Evolutionary conservation across 331 rosid genomes (phyloP), one percentile per base, ranked within the genome.

Genomic region (Quercus tomentella): DNA sequence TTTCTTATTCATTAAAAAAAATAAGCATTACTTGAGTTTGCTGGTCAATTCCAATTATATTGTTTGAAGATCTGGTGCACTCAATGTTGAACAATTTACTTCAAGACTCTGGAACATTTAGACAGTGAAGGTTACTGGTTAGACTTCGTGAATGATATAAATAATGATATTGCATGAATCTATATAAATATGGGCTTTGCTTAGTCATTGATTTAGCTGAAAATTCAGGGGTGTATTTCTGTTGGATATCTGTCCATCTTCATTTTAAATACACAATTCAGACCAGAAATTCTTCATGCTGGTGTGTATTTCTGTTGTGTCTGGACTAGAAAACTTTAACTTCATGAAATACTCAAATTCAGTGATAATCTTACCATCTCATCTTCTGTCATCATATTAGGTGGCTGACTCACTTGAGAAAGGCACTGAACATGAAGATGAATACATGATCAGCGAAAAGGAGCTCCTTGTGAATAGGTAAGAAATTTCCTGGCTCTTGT

Each of bases 401-500:
- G 96, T 89, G 76, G 99, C 99, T 43, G 99, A 95, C 82, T 95
- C 99, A 23, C 96, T 95, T 76, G 99, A 95, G 90, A 93, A 95
- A 86, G 99, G 99, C 85, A 95, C 99, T 26, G 98, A 95, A 78
- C 99, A 93, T 78, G 99, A 95, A 91, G 99, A 95, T 79, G 99
- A 95, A 82, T 95, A 93, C 87, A 95, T 95, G 97, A 95, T 91
- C 77, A 95, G 99, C 81, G 99, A 95, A 84, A 95, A 91, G 84
- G 99, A 95, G 83, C 99, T 95, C 75, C 94, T 95, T 56, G 99
- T 95, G 84, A 95, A 95, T 89, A 89, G 97, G 99, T 95, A 83
- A 60, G 31, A 31, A 31, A 52, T 79, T 82, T 9, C 72, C 60
- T n/a, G 21, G 30, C 15, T 23, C 41, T 66, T 37, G 20, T 63